Evolutionary conservation across 768 basidiomycete species (phyloP).

Genomic region (Neoboletus magnificus): DNA sequence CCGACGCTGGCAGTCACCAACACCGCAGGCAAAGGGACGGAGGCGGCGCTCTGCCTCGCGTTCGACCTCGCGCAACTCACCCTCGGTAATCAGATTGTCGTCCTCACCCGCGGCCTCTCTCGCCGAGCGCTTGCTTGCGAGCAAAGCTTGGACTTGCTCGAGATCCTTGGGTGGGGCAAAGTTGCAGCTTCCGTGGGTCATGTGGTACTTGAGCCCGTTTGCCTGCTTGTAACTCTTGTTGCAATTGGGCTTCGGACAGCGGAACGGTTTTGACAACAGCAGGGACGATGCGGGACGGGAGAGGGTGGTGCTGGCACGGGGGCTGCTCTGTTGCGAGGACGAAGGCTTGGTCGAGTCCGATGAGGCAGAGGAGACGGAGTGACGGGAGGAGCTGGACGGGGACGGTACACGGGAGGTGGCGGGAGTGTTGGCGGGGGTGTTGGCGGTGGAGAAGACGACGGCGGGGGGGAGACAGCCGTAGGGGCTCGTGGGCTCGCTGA

Average conservation of each 20-base stretch:
- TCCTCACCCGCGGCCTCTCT: constrained; percentile 43
- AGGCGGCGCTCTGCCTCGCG: constrained; percentile 80
- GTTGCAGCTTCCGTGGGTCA: constrained; percentile 90
- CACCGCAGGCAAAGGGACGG: constrained; percentile 85
- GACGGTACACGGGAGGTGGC: constrained; percentile 42
- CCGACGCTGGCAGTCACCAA: constrained; percentile 79
- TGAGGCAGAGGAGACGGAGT: constrained; percentile 8
- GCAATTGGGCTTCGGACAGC: constrained; percentile 92
- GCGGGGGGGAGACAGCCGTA: constrained; percentile 62
- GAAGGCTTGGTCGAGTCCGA: constrained; percentile 25
- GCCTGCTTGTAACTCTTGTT: constrained; percentile 97
- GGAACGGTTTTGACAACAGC: constrained; percentile 82
- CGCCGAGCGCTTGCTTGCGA: constrained; percentile 46
- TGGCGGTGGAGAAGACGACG: constrained; percentile 52
- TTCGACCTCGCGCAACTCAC: constrained; percentile 69
- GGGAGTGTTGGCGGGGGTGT: constrained; percentile 47
- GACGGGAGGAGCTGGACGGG: constrained; percentile 24
- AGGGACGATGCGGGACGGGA: constrained; percentile 55
- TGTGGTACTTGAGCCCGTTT: constrained; percentile 92
- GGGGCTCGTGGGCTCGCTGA: constrained; percentile 32
- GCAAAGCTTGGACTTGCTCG: constrained; percentile 69
- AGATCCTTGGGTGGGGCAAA: constrained; percentile 87
- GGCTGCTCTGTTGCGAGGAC: constrained; percentile 24
- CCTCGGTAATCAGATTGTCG: constrained; percentile 47
- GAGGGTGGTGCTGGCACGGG: constrained; percentile 44